Evolutionary conservation across 2,329 filamentous ascomycete genomes (phyloP), one percentile per base, ranked within the genome.

Genomic region (Colletotrichum simmondsii): DNA sequence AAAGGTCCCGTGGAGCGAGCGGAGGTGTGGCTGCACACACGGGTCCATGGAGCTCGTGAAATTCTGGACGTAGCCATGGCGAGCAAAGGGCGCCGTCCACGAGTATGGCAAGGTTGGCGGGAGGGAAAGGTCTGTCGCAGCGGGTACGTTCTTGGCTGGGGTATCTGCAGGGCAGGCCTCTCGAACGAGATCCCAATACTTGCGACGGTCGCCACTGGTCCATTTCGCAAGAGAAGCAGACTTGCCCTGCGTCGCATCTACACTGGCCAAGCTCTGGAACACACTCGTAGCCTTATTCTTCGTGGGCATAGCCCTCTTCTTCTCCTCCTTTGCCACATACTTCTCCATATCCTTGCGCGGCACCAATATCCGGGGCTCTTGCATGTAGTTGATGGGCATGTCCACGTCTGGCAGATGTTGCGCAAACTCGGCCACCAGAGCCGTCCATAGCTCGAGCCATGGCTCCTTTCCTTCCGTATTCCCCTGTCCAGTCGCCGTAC

Each of bases 331-430:
- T 8, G 80, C 80, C 11, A 92, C 83, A 61, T 89, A 81, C 28
- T 82, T 81, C 28, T 87, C 83, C 68, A 92, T 86, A 16, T 87
- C 83, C 66, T 92, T 86, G 81, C 86, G 90, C 11, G 89, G 86
- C 3, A 91, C 89, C 35, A 92, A 81, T n/a, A 93, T 79, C 26
- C 91, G 85, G 32, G 91, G 87, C 78, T 93, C 90, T 78, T 92
- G 91, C 81, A 91, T 85, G 65, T 87, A 85, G 77, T 93, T 92
- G 82, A 92, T 89, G 12, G 90, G 88, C 83, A 92, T 91, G 78
- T 92, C 90, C 78, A 93, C 88, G 74, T 93, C 90, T 5, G 91
- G 91, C 26, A 93, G 78, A 62, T 86, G 82, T 16, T 85, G 78
- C 30, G 88, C 86, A 46, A 91, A 88, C 69, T 88, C 87, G 2